Evolutionary conservation across 2,329 filamentous ascomycete species (phyloP), one percentile per base, ranked within the genome.

Genomic region (Helminthosporium solani): DNA sequence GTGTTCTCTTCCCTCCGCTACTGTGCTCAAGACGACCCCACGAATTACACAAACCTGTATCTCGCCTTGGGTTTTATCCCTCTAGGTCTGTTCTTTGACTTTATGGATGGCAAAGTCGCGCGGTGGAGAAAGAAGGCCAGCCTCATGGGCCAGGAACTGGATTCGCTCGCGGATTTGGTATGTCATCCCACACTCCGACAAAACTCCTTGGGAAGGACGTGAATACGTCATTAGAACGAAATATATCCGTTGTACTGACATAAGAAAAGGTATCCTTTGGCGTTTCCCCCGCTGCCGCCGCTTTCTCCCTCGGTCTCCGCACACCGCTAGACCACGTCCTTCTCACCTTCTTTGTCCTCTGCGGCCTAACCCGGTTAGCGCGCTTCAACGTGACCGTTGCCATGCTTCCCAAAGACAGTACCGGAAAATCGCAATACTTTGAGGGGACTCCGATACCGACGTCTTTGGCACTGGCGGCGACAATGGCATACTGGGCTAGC

Each of bases 381-480:
- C 87, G 94, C 56, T 99, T 99, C 84, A 99, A 99, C 71, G 94
- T 99, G 41, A 97, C 94, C 9, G 91, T 94, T 30, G 80, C 85
- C 28, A 84, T 86, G 58, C 82, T 99, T 11, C 94, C 94, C 52
- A 96, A 97, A 74, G 94, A 99, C 68, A 86, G 84, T 39, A 83
- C 81, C 0, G 94, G 94, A 58, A 99, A 99, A 76, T 90, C 88
- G 49, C 82, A 87, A 66, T 99, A 95, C 75, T 99, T 99, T 60
- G 94, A 99, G 74, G 94, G 94, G 60, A 95, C 92, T 0, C 94
- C 94, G 1, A 96, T 97, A 62, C 94, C 94, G 1, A 97, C 90
- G 2, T 91, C 88, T 19, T 77, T 97, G 19, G 85, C 80, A 2
- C 84, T 95, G 57, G 90, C 89, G 52, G 83, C 79, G 12, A 62